These are phyloP conservation scores for Monilinia vaccinii-corymbosi DNA, from an alignment of 2,329 filamentous ascomycete genomes.

Conservation along the genomic window DNA sequence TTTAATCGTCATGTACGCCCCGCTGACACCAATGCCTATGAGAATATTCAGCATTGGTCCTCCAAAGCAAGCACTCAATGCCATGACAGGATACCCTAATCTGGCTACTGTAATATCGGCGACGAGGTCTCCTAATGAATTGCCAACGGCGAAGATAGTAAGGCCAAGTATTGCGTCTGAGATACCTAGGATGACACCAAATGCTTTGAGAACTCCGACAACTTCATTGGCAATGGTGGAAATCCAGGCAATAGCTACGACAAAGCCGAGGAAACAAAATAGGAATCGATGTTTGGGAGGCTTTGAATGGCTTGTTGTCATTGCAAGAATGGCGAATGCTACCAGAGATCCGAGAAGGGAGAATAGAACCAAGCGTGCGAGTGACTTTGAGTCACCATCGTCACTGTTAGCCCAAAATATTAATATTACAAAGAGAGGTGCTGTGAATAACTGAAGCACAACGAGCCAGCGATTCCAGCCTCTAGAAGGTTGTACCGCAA, in stretches of 20 bases:
- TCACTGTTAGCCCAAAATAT: conserved; percentile 63
- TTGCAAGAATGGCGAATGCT: conserved; percentile 55
- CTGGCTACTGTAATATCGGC: conserved; percentile 91
- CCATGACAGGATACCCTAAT: conserved; percentile 95
- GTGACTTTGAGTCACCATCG: conserved; percentile 44
- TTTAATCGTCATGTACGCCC: conserved; percentile 75
- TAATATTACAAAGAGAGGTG: conserved; percentile 72
- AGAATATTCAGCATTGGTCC: conserved; percentile 97
- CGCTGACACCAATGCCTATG: conserved; percentile 85
- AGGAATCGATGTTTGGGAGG: conserved; percentile 67
- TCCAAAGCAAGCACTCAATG: conserved; percentile 88
- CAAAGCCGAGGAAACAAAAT: conserved; percentile 82
- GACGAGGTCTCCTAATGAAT: conserved; percentile 87
- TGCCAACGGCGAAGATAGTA: conserved; percentile 93
- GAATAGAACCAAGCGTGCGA: conserved; percentile 50
- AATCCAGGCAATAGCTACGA: conserved; percentile 91
- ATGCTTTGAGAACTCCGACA: conserved; percentile 84
- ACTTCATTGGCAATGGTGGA: conserved; percentile 93
- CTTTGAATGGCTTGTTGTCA: conserved; percentile 57
- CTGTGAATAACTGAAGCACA: conserved; percentile 74
- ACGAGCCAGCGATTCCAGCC: conserved; percentile 90
- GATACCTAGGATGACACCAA: conserved; percentile 87
- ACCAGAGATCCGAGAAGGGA: conserved; percentile 62
- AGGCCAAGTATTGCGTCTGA: conserved; percentile 90
- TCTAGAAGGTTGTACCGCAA: conserved; percentile 9